Evolutionary conservation across 352 stramenopile species (phyloP).

Genomic region (Pythium utonaiense): DNA sequence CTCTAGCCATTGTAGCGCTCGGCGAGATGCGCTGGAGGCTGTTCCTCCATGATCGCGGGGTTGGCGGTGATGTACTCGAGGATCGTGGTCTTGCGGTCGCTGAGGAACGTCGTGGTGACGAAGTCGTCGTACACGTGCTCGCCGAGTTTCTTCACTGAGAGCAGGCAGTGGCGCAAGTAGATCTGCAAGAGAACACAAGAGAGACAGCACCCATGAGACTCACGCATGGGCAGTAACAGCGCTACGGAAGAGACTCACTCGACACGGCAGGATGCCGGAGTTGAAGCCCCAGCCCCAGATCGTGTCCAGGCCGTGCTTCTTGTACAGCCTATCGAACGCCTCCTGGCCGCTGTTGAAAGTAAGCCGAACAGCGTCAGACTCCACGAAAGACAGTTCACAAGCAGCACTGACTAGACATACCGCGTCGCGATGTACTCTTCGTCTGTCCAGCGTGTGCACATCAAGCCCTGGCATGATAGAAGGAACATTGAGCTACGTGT

Average conservation of each 20-base stretch:
- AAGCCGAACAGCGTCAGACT: not conserved
- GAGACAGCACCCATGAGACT: no score
- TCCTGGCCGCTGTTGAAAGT: conserved; percentile 56
- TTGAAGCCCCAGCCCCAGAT: conserved; percentile 89
- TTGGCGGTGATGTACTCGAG: conserved; percentile 78
- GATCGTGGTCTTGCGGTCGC: conserved; percentile 86
- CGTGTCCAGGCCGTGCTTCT: conserved; percentile 75
- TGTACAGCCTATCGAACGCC: conserved; percentile 84
- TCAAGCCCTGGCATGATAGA: conserved; percentile 43
- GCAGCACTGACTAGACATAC: conserved; percentile 17
- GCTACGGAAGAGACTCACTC: conserved; percentile 28
- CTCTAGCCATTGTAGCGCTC: conserved; percentile 76
- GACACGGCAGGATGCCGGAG: conserved; percentile 86
- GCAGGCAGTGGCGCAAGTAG: conserved; percentile 92
- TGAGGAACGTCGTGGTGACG: conserved; percentile 88
- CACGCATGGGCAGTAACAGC: no score
- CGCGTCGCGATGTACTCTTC: conserved; percentile 71
- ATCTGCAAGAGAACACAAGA: conserved; percentile 29
- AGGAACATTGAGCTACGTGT: not conserved
- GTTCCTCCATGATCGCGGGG: conserved; percentile 78
- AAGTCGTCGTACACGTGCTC: conserved; percentile 74
- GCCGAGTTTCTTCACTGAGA: conserved; percentile 81
- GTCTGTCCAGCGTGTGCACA: conserved; percentile 87
- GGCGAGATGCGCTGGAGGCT: conserved; percentile 66
- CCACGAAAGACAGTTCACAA: not conserved